Conservation (phyloP, 2,329 filamentous ascomycete genomes). For the Ophiostoma himal-ulmi region DNA sequence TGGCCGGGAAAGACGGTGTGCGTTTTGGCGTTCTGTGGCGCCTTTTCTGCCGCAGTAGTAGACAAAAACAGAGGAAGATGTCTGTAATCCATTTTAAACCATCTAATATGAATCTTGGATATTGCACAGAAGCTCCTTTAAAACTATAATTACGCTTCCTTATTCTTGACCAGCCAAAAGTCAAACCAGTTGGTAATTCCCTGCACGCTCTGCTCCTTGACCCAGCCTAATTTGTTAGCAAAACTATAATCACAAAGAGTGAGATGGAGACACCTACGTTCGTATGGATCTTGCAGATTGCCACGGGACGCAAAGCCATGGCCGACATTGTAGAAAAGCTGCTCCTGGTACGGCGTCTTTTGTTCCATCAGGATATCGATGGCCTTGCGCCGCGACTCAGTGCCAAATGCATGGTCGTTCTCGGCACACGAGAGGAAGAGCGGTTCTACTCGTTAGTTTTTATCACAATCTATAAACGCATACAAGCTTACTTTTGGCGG, state of each 20-base stretch:
- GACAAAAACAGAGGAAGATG: neutral
- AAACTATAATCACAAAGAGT: neutral
- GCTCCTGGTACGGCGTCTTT: slow-evolving; percentile 53
- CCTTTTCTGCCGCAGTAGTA: neutral
- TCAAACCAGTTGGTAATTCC: slow-evolving; percentile 27
- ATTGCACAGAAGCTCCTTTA: neutral
- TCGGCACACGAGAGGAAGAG: slow-evolving; percentile 43
- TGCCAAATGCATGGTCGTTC: slow-evolving; percentile 40
- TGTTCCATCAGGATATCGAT: slow-evolving; percentile 39
- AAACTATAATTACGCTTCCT: neutral
- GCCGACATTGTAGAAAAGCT: slow-evolving; percentile 54
- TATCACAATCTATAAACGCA: neutral
- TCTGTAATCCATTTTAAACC: neutral
- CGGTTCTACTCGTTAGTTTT: slow-evolving; percentile 31
- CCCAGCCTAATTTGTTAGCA: slow-evolving; percentile 23
- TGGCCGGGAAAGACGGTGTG: slow-evolving; percentile 38
- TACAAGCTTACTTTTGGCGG: slow-evolving; percentile 33
- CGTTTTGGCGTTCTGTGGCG: slow-evolving; percentile 34
- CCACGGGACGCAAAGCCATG: slow-evolving; percentile 26
- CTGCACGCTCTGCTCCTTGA: slow-evolving; percentile 27
- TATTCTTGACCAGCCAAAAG: slow-evolving; percentile 23
- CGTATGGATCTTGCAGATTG: slow-evolving; percentile 35
- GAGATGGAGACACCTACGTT: slow-evolving; percentile 30
- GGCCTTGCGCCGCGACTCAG: slow-evolving; percentile 36
- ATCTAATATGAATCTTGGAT: neutral